Percentiles rank a stretch among this genome's conserved stretches.
phyloP scores from a whole-genome alignment of 805 yeast species.

The Lipomyces sp. region DNA sequence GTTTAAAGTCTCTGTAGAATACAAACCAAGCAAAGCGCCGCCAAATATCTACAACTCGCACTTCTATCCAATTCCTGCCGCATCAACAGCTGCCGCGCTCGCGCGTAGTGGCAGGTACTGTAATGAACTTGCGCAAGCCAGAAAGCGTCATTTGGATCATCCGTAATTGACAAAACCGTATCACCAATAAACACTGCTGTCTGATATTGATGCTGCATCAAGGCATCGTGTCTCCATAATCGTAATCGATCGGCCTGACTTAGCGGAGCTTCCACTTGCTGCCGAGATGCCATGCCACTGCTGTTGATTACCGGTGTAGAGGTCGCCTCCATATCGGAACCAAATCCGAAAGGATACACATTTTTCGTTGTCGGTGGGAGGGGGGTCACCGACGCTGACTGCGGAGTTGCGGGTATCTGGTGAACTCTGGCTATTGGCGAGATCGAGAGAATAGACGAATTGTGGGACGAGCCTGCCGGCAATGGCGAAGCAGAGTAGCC shows the following conservation, averaged over 20 bases:
- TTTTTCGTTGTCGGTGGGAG: constrained; percentile 20
- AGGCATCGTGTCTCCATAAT: constrained; percentile 91
- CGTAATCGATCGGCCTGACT: constrained; percentile 72
- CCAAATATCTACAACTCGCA: constrained; percentile 78
- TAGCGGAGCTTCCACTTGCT: background rate
- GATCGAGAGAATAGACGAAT: constrained; percentile 33
- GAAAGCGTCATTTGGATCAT: constrained; percentile 89
- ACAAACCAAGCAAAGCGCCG: constrained; percentile 64
- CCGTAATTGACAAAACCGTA: constrained; percentile 78
- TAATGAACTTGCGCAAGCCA: constrained; percentile 94
- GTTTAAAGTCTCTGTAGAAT: constrained; percentile 1
- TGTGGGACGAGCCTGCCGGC: constrained; percentile 19
- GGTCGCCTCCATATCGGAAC: constrained; percentile 33
- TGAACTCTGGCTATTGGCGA: constrained; percentile 30
- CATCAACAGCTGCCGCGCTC: constrained; percentile 75
- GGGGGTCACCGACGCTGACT: constrained; percentile 22
- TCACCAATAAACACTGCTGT: constrained; percentile 94
- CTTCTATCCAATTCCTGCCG: constrained; percentile 58
- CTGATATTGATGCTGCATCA: constrained; percentile 85
- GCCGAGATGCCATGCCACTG: background rate
- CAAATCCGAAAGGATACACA: constrained; percentile 23
- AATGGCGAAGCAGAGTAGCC: constrained; percentile 8
- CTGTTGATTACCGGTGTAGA: constrained; percentile 24
- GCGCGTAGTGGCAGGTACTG: constrained; percentile 70
- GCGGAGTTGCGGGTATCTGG: constrained; percentile 15